These are phyloP conservation scores for Dioszegia hungarica DNA, from an alignment of 768 basidiomycete genomes.

Conservation along the genomic window DNA sequence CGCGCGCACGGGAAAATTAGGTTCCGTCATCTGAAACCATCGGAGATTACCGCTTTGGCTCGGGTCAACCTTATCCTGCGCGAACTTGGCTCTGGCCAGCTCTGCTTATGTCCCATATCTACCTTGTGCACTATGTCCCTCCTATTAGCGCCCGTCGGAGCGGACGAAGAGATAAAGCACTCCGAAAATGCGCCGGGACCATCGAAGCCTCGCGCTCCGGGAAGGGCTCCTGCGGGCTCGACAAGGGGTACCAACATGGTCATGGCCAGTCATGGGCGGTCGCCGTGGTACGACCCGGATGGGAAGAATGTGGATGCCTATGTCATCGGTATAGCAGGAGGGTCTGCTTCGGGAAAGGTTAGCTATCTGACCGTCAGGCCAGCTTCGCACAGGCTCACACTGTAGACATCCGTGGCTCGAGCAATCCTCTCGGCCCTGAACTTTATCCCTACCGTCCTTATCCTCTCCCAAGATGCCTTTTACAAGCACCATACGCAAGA, in stretches of 20 bases:
- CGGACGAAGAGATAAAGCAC: too few relatives aligned
- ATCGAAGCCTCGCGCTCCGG: not conserved
- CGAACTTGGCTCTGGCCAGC: too few relatives aligned
- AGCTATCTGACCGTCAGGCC: not conserved
- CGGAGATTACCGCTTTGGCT: not conserved
- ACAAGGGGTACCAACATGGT: conserved; percentile 34
- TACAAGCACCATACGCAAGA: conserved; percentile 69
- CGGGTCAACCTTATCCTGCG: too few relatives aligned
- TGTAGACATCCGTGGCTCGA: conserved; percentile 46
- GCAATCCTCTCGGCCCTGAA: conserved; percentile 49
- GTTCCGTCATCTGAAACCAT: conserved; percentile 6
- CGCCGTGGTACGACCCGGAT: conserved; percentile 50
- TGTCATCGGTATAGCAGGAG: conserved; percentile 53
- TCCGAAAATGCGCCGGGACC: too few relatives aligned
- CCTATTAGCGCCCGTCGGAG: too few relatives aligned
- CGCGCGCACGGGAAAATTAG: not conserved
- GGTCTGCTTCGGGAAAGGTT: conserved; percentile 52
- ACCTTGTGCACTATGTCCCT: too few relatives aligned
- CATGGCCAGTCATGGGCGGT: conserved; percentile 41
- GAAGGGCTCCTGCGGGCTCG: not conserved
- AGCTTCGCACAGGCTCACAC: not conserved
- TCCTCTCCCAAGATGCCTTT: conserved; percentile 84
- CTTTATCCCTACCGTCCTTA: conserved; percentile 61
- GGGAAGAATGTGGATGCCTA: conserved; percentile 49
- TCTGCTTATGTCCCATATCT: too few relatives aligned